phyloP scores from a whole-genome alignment of 2,329 filamentous ascomycete genomes.

The Gremmenia infestans region DNA sequence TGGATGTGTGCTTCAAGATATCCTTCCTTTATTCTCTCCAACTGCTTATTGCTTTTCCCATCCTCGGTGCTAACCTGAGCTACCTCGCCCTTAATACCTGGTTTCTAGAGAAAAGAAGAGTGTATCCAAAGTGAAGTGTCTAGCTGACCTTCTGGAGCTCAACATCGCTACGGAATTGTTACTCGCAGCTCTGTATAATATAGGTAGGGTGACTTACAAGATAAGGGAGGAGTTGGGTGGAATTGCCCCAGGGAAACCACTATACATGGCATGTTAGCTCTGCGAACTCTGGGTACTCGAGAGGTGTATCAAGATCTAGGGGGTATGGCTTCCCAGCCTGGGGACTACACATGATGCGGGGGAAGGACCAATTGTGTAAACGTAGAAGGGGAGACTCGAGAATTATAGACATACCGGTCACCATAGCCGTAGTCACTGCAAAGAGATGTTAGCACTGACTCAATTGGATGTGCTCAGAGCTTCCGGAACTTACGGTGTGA shows the following conservation, averaged over 20 bases:
- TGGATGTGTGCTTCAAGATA: neutral
- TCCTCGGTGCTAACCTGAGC: slow-evolving; percentile 12
- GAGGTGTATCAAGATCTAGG: neutral
- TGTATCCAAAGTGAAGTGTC: slow-evolving; percentile 8
- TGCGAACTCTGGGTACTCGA: neutral
- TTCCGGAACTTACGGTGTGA: slow-evolving; percentile 57
- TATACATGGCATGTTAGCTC: slow-evolving; percentile 32
- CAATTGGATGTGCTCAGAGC: neutral
- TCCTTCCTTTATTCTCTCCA: slow-evolving; percentile 1
- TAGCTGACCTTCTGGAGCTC: slow-evolving; percentile 60
- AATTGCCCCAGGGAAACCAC: slow-evolving; percentile 75
- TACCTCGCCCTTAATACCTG: slow-evolving; percentile 9
- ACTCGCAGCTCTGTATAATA: slow-evolving; percentile 2
- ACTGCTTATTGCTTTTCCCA: slow-evolving; percentile 2
- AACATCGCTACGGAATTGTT: slow-evolving; percentile 51
- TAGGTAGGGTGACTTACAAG: slow-evolving; percentile 59
- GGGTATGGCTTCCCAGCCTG: neutral
- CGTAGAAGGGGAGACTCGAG: neutral
- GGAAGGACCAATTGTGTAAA: neutral
- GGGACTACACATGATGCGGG: neutral
- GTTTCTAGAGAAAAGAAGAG: slow-evolving; percentile 3
- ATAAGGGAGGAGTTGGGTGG: slow-evolving; percentile 70
- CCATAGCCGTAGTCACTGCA: slow-evolving; percentile 62
- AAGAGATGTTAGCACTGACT: slow-evolving; percentile 16
- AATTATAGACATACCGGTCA: slow-evolving; percentile 42